Evolutionary conservation across 768 basidiomycete genomes (phyloP).

Genomic region (Serendipita sp.): DNA sequence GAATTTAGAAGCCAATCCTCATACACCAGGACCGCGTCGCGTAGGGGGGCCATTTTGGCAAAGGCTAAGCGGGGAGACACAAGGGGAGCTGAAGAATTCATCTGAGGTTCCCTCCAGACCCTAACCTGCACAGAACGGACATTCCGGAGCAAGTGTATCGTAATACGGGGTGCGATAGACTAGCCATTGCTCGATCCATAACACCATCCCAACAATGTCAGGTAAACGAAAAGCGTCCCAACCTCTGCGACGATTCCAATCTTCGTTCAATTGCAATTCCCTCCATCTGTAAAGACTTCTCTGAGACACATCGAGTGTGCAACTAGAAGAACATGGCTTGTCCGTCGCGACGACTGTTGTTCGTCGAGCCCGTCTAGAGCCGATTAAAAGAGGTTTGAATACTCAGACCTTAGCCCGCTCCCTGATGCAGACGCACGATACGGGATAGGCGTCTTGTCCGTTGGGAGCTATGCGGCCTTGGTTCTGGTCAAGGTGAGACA

Average conservation of each 20-base stretch:
- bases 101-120: too few species aligned
- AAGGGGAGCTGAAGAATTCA: too few species aligned
- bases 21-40: too few species aligned
- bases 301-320: neutral
- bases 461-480: neutral
- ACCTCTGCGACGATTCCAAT: neutral
- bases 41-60: too few species aligned
- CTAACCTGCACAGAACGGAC: neutral
- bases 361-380: neutral
- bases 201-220: too few species aligned
- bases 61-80: too few species aligned
- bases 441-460: neutral
- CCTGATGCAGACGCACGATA: neutral
- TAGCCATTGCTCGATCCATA: too few species aligned
- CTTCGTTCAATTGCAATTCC: neutral
- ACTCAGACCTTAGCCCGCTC: neutral
- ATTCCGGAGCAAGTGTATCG: neutral
- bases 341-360: neutral
- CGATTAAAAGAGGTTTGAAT: neutral
- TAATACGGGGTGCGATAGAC: neutral
- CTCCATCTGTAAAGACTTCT: neutral
- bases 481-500: neutral
- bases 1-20: too few species aligned
- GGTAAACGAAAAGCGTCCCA: neutral
- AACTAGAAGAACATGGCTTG: neutral